Conservation (phyloP, 73 alveolate genomes). For the Paramecium primaurelia region DNA sequence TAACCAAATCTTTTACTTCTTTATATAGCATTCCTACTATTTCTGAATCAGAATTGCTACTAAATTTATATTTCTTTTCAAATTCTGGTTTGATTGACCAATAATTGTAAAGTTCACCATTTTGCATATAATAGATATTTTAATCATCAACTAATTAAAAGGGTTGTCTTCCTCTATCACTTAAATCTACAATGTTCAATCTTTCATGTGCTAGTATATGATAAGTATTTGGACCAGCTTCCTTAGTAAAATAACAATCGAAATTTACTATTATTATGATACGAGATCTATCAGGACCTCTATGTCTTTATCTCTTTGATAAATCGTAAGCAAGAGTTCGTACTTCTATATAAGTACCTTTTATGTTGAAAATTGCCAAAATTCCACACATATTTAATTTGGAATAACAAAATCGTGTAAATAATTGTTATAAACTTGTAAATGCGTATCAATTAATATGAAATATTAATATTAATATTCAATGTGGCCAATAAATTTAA, state of each 20-base stretch:
- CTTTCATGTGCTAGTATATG: conserved; percentile 64
- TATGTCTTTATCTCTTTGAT: conserved; percentile 56
- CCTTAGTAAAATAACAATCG: neutral
- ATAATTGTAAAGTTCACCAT: conserved; percentile 67
- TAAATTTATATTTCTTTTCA: conserved; percentile 48
- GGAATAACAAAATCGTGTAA: neutral
- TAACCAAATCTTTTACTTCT: conserved; percentile 40
- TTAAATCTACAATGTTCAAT: conserved; percentile 58
- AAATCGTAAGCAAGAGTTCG: conserved; percentile 47
- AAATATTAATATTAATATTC: neutral
- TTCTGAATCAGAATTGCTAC: conserved; percentile 63
- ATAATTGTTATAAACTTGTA: neutral
- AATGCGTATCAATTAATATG: neutral
- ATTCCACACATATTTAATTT: conserved; percentile 56
- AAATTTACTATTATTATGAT: neutral
- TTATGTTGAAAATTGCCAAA: conserved; percentile 53
- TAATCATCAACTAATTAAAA: conserved; percentile 42
- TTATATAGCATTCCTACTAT: conserved; percentile 54
- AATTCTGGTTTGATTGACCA: conserved; percentile 29
- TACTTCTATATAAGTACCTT: conserved; percentile 26
- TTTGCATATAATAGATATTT: conserved; percentile 50
- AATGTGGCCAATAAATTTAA: neutral
- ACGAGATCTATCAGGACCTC: conserved; percentile 59
- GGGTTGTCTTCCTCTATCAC: conserved; percentile 65
- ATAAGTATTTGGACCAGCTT: conserved; percentile 32